A percentile compares a stretch with the other conserved stretches of the same genome.
Conservation (phyloP, 345 rosid genomes). For the Linum usitatissimum region DNA sequence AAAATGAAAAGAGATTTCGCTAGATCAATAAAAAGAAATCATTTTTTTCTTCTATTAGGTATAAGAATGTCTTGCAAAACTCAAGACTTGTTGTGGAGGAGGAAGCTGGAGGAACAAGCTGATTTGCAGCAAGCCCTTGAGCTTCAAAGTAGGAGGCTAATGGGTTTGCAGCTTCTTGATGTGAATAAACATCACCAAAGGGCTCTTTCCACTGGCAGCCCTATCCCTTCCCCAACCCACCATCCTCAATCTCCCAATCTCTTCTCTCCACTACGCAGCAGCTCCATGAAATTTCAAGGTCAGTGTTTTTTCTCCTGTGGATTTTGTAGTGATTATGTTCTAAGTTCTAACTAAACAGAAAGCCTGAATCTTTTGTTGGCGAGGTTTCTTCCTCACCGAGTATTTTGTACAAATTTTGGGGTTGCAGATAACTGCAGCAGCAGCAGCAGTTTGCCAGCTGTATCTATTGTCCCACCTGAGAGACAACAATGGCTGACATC, state of each 20-base stretch:
- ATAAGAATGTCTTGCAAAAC: constrained; percentile 50
- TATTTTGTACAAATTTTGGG: background rate
- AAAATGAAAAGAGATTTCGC: background rate
- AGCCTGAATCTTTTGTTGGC: background rate
- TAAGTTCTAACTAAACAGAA: too few species aligned
- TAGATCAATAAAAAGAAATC: too few species aligned
- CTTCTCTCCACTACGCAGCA: constrained; percentile 43
- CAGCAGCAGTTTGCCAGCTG: constrained; percentile 15
- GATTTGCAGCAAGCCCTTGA: constrained; percentile 64
- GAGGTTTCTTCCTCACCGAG: background rate
- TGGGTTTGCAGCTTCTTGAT: constrained; percentile 79
- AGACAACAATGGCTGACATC: constrained; percentile 10
- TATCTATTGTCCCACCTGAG: constrained; percentile 15
- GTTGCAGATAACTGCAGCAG: constrained; percentile 35
- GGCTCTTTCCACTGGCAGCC: constrained; percentile 55
- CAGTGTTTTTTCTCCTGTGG: background rate
- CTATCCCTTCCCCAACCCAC: constrained; percentile 43
- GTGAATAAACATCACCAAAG: constrained; percentile 63
- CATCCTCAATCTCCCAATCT: constrained; percentile 23
- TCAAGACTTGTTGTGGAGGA: constrained; percentile 63
- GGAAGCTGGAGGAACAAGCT: constrained; percentile 67
- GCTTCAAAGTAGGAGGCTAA: constrained; percentile 64
- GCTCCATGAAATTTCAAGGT: constrained; percentile 31
- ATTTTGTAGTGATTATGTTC: too few species aligned
- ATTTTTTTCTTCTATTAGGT: constrained; percentile 25